Evolutionary conservation across 2,329 filamentous ascomycete genomes (phyloP).

Genomic region (Akanthomyces dipterigenus): DNA sequence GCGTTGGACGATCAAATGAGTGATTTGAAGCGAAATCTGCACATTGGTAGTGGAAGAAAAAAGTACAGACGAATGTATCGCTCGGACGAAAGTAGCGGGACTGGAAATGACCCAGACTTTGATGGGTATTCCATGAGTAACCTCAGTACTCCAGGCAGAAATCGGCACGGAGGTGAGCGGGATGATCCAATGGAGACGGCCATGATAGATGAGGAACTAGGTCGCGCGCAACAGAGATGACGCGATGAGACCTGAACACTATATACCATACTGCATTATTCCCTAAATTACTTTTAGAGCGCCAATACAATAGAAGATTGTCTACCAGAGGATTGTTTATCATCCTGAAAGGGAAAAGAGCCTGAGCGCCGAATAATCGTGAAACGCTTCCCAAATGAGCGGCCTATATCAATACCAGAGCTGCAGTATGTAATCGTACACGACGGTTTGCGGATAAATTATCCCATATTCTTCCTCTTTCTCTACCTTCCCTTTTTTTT

Average conservation of each 20-base stretch:
- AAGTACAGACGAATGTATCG: conserved; percentile 18
- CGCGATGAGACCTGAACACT: neutral
- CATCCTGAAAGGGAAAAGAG: neutral
- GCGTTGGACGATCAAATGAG: conserved; percentile 32
- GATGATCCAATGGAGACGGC: conserved; percentile 10
- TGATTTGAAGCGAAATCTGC: conserved; percentile 27
- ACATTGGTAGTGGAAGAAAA: conserved; percentile 22
- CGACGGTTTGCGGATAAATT: neutral
- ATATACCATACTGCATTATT: neutral
- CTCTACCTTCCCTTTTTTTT: neutral
- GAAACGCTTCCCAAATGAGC: conserved; percentile 1
- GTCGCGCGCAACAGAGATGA: neutral
- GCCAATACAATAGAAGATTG: neutral
- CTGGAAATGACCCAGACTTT: conserved; percentile 9
- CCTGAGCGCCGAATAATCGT: neutral
- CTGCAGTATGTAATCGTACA: conserved; percentile 4
- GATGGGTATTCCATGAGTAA: conserved; percentile 12
- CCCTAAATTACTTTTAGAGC: neutral
- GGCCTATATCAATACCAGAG: neutral
- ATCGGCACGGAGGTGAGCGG: neutral
- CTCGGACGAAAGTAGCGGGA: conserved; percentile 20
- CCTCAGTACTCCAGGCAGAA: conserved; percentile 5
- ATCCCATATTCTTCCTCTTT: neutral
- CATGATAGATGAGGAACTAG: conserved; percentile 1
- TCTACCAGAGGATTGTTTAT: neutral